These are phyloP conservation scores for Penicillium diatomitis DNA, from an alignment of 495 filamentous ascomycete genomes.

Conservation along the genomic window DNA sequence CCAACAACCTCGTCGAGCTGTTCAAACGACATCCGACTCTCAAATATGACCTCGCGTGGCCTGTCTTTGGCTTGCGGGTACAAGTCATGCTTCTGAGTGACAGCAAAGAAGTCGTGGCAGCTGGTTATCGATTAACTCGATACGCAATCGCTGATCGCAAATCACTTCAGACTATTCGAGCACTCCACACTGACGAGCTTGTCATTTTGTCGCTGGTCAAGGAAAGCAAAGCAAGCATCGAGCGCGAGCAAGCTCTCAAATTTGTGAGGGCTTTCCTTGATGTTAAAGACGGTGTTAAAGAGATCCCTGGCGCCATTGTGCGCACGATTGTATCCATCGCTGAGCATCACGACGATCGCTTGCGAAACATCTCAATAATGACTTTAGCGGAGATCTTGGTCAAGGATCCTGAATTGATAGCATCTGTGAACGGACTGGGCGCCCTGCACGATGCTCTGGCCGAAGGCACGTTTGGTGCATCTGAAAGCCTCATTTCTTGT, in stretches of 20 bases:
- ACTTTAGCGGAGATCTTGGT: conserved; percentile 87
- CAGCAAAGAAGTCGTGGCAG: conserved; percentile 89
- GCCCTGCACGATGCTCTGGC: conserved; percentile 77
- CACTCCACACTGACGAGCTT: conserved; percentile 81
- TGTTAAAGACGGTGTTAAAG: conserved; percentile 82
- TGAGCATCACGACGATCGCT: conserved; percentile 78
- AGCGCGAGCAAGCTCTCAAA: conserved; percentile 93
- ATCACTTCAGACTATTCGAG: conserved; percentile 80
- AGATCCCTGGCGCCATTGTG: conserved; percentile 78
- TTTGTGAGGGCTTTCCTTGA: conserved; percentile 94
- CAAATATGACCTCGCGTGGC: conserved; percentile 94
- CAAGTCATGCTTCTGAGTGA: conserved; percentile 93
- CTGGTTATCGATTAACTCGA: conserved; percentile 85
- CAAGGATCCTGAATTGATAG: conserved; percentile 68
- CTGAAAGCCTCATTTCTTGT: conserved; percentile 72
- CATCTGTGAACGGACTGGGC: conserved; percentile 70
- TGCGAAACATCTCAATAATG: conserved; percentile 82
- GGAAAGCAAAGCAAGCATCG: conserved; percentile 89
- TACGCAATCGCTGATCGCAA: conserved; percentile 88
- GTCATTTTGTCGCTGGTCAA: conserved; percentile 88
- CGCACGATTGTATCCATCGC: conserved; percentile 83
- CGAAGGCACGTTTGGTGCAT: conserved; percentile 84
- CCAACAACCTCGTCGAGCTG: conserved; percentile 83
- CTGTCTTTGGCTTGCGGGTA: conserved; percentile 83
- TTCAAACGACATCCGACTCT: conserved; percentile 88